A percentile compares a stretch with the other conserved stretches of the same genome.
phyloP scores from a whole-genome alignment of 2,329 filamentous ascomycete species.

The Colletotrichum liriopes region DNA sequence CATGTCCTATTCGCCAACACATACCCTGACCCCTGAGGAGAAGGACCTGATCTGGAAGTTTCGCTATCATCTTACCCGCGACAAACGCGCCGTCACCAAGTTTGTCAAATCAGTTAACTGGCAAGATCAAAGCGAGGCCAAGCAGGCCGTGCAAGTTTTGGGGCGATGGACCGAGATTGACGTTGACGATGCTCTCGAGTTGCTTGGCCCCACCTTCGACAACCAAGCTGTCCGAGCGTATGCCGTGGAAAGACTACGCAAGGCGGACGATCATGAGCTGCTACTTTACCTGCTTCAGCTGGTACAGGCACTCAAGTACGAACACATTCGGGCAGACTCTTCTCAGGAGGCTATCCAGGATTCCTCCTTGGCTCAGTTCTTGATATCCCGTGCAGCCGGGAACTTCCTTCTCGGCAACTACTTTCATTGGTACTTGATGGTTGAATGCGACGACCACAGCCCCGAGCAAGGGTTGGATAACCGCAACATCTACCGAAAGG shows the following conservation, averaged over 20 bases:
- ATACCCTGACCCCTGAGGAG: constrained; percentile 89
- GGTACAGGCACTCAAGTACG: constrained; percentile 96
- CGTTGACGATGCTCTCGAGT: constrained; percentile 94
- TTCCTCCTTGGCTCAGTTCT: constrained; percentile 89
- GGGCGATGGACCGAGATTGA: constrained; percentile 97
- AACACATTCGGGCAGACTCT: constrained; percentile 77
- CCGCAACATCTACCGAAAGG: constrained; percentile 89
- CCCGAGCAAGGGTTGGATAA: constrained; percentile 82
- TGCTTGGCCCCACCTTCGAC: constrained; percentile 93
- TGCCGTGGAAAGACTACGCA: constrained; percentile 91
- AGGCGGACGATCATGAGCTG: constrained; percentile 93
- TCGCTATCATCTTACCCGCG: constrained; percentile 91
- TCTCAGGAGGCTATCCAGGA: constrained; percentile 74
- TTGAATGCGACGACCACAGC: constrained; percentile 91
- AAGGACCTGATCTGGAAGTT: constrained; percentile 99
- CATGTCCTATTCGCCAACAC: constrained; percentile 92
- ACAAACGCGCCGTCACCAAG: constrained; percentile 94
- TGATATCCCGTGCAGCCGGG: constrained; percentile 88
- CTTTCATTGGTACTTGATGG: constrained; percentile 98
- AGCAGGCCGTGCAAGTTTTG: constrained; percentile 90
- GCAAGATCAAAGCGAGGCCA: constrained; percentile 86
- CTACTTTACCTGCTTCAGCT: constrained; percentile 93
- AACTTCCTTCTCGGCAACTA: constrained; percentile 96
- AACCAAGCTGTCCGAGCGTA: constrained; percentile 91
- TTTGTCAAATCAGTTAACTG: constrained; percentile 99